Base-by-base conservation (phyloP, 2,329 filamentous ascomycete genomes). In the Claviceps arundinis region DNA sequence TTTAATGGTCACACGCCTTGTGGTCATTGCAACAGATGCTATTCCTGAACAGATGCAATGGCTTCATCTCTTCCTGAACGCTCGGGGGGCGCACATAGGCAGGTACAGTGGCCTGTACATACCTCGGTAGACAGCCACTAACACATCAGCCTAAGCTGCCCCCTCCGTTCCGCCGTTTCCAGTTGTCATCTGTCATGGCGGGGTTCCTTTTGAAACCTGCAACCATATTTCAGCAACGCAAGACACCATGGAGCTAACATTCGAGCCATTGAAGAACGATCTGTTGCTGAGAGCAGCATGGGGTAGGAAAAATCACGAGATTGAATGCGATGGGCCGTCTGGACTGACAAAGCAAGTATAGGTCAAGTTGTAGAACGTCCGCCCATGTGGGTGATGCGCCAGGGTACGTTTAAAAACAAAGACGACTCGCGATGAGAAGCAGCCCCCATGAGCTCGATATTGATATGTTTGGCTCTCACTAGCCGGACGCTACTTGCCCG, bases 371-470 rank as follows among this genome's bases (percentile, higher is more conserved):
- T 97, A 59, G 89, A 96, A 70, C 83, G 93, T 58, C 87, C 93
- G 56, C 93, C 93, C 53, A 88, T 94, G 75, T 98, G 93, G 93
- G 89, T 98, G 67, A 98, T 98, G 93, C 87, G 93, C 70, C 93
- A 98, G 82, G 89, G 89, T 91, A 75, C 68, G 68, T 56, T 19
- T 5, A 16, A 51, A 11, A 22, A 4, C 16, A 42, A 16, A 16
- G 45, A 40, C 13, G 34, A 37, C 17, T 26, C 34, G 38, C 40
- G 16, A 42, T 19, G 40, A 9, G n/a, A 34, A 34, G 9, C 30
- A 34, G 30, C 30, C 30, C 9, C 30, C 9, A 11, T 34, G 30
- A 34, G 30, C 30, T 34, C 30, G 9, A 34, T 34, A 11, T 34
- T 34, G 30, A 34, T 34, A 34, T 11, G 9, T 4, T 34, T 34